phyloP scores from a whole-genome alignment of 768 basidiomycete species.

The Hypholoma sublateritium region DNA sequence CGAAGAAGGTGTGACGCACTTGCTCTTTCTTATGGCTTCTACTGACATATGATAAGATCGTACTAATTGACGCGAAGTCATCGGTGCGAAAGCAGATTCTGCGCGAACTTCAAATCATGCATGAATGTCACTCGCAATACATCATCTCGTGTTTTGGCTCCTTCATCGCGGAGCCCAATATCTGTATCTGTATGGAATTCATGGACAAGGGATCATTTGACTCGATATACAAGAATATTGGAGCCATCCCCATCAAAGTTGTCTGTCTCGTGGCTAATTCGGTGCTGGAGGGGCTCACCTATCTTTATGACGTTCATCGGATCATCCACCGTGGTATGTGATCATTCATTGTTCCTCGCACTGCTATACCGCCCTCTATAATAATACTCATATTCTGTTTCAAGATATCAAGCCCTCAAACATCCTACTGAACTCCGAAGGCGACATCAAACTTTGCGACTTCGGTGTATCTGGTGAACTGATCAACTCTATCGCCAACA shows the following conservation, averaged over 20 bases:
- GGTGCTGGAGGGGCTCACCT: conserved; percentile 92
- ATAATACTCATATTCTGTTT: neutral
- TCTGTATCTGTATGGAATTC: conserved; percentile 98
- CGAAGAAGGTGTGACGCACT: conserved; percentile 77
- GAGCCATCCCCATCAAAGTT: conserved; percentile 87
- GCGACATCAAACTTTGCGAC: conserved; percentile 98
- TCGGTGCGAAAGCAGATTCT: conserved; percentile 96
- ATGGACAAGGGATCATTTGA: conserved; percentile 95
- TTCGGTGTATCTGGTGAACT: conserved; percentile 99
- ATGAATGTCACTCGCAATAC: conserved; percentile 89
- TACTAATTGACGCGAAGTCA: conserved; percentile 94
- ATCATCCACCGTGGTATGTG: conserved; percentile 95
- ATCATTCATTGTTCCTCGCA: neutral
- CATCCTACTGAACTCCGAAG: conserved; percentile 90
- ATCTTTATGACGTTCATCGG: conserved; percentile 94
- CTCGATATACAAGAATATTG: conserved; percentile 92
- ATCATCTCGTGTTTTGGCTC: conserved; percentile 98
- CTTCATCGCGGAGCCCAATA: conserved; percentile 94
- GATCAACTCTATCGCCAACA: conserved; percentile 98
- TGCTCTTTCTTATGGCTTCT: neutral
- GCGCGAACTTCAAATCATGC: conserved; percentile 98
- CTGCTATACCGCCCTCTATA: neutral
- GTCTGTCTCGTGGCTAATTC: conserved; percentile 94
- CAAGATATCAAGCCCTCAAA: conserved; percentile 99
- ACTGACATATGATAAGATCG: conserved; percentile 55